Evolutionary conservation across 257 asterid species (phyloP), one percentile per base, ranked within the genome.

Genomic region (Scutellaria galericulata): DNA sequence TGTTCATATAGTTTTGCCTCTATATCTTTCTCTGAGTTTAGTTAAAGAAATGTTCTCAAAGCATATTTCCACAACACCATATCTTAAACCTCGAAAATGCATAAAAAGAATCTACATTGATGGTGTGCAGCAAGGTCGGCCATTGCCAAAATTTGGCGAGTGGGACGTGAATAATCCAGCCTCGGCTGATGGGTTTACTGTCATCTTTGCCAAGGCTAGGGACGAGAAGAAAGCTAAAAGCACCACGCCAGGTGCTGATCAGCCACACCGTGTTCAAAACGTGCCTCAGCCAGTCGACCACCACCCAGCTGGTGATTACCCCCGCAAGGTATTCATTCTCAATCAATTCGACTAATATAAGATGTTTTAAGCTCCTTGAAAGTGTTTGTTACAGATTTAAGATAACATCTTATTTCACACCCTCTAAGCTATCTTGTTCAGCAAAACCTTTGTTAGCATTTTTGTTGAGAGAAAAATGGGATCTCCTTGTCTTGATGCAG

Each of bases 121-220:
- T 50, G 35, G 57, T 60, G 4, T 37, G 77, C 83, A 85, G 89
- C 86, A 84, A 63, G 92, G 89, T 11, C 81, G 92, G 86, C 82
- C 89, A 2, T 67, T 86, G 86, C 92, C 92, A 27, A 86, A 86
- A 74, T 86, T 86, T 64, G 92, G 92, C 3, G 89, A 86, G 78
- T 86, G 92, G 92, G 92, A 86, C 78, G 92, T 81, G 68, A 86
- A 86, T 44, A 85, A 86, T 74, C 92, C 92, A 18, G 86, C 92
- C 54, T 86, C 92, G 2, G 92, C 92, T 12, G 90, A 86, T 76
- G 92, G 89, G 54, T 86, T 86, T 56, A 84, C 89, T 13, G 92
- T 86, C 55, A 86, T 87, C 59, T 82, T 86, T 71, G 87, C 87
- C 52, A 86, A 86, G 80, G 90, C 90, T 15, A 75, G 90, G 40